Evolutionary conservation across 2,329 filamentous ascomycete genomes (phyloP), one percentile per base, ranked within the genome.

Genomic region (Penicillium sclerotiorum): DNA sequence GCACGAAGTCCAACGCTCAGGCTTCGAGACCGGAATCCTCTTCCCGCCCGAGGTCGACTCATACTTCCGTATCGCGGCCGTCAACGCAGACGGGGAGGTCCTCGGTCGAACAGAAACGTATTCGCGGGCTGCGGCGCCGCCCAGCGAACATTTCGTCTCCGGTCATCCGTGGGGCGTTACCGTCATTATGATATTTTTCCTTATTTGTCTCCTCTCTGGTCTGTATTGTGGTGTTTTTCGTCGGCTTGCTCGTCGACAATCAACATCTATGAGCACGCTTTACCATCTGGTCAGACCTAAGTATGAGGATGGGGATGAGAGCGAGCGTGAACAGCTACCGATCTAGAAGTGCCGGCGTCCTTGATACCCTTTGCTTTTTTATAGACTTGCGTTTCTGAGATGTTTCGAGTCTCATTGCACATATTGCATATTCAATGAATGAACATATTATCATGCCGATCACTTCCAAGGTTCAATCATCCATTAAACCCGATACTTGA

Each of bases 1-100:
- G 4, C 45, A 52, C 18, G 47, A 57, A 25, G 51, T 56, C 9
- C 17, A 52, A 12, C 59, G 61, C 17, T 38, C 40, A 9, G 60
- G 61, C 8, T 64, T 64, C 15, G 62, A 64, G 39, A 63, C 60
- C 4, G 40, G 50, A 18, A 50, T 63, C 11, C 38, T 45, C 4
- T 28, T 63, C 0, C 15, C 49, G 2, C 20, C 47, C 13, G 25
- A 50, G 3, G 36, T 58, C 2, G 52, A 42, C 9, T 51, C 55
- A 1, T 56, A 56, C 39, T 60, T 63, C 30, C 57, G 56, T 11
- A 32, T 65, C 6, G 49, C 47, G 7, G 63, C 63, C 8, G 46
- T 64, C 9, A 44, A 61, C 21, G 36, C 47, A 4, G 45, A 59
- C 2, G 59, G 58, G 3, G 51, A 61, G 11, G 47, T 53, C 4